Evolutionary conservation across 2,329 filamentous ascomycete genomes (phyloP).

Genomic region (Aspergillus fumigatiaffinis): DNA sequence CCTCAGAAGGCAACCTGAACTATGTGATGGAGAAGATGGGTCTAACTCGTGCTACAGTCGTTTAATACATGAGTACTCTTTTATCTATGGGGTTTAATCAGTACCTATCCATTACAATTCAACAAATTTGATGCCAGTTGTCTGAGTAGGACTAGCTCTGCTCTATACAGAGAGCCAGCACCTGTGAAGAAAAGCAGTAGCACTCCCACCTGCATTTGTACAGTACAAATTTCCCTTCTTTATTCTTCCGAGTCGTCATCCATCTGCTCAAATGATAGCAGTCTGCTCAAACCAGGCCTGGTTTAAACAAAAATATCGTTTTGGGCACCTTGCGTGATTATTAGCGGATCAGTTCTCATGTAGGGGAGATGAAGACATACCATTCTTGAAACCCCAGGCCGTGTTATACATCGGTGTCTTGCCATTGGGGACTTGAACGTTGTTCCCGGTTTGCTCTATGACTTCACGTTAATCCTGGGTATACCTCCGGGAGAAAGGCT

Average conservation of each 20-base stretch:
- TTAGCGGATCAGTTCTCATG: neutral
- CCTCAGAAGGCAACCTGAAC: neutral
- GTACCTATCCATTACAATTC: no score
- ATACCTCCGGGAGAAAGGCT: neutral
- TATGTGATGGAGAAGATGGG: neutral
- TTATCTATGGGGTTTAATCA: no score
- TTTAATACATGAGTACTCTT: no score
- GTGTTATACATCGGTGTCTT: slow-evolving; percentile 16
- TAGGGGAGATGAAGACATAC: neutral
- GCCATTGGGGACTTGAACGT: slow-evolving; percentile 10
- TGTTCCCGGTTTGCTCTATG: slow-evolving; percentile 13
- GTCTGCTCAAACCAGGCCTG: no score
- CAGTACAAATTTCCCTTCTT: neutral
- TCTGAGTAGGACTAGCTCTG: no score
- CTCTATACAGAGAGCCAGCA: no score
- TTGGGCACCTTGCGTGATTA: neutral
- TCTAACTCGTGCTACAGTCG: neutral
- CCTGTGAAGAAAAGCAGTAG: no score
- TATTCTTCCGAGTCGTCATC: neutral
- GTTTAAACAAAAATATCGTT: neutral
- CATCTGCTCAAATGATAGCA: neutral
- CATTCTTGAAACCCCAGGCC: slow-evolving; percentile 12
- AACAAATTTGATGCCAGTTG: no score
- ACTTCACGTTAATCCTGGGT: neutral
- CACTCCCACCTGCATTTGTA: no score